Base-by-base conservation (phyloP, 768 basidiomycete species). In the Coprinellus micaceus region DNA sequence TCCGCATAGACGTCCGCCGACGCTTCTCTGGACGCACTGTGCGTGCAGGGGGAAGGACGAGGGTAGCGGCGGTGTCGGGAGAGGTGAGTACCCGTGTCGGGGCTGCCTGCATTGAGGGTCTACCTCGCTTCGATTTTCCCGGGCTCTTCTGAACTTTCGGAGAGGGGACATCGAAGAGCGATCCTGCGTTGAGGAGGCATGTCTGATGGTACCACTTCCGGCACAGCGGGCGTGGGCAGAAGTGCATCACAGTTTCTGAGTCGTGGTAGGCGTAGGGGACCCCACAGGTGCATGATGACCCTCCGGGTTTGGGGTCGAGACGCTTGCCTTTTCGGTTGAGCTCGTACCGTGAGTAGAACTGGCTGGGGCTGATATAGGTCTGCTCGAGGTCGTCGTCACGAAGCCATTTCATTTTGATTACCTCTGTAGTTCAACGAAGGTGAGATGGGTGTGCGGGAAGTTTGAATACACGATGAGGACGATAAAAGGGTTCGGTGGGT, bases 161-260 rank as follows among this genome's bases (percentile, higher is more conserved):
- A 9, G 36, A 10, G 25, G 41, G 24, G 13, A 17, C 1, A 17
- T 37, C 36, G 19, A 10, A 9, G 13, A 3, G 54, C 25, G 17
- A 12, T n/a, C 2, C n/a, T n/a, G 41, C 21, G 9, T 54, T 46
- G 24, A 52, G 19, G 4, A 86, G 66, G 56, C 85, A 86, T 0
- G 59, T 22, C 11, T 74, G 70, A 61, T 86, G 85, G 57, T 77
- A 85, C 7, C 70, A 75, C 3, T 63, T 72, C 11, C 73, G 65
- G 58, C 85, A 86, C 0, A 59, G 53, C 0, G 78, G 80, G 0
- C 79, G 76, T 0, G 83, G 82, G 61, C 85, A 86, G 52, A 83
- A 83, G 52, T 85, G 81, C 69, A 81, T 82, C 6, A 80, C 37
- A 4, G 63, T 60, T 6, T 49, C 25, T 1, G 63, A 22, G 40